Evolutionary conservation across 2,329 filamentous ascomycete genomes (phyloP).

Genomic region (Cladosporium sp.): DNA sequence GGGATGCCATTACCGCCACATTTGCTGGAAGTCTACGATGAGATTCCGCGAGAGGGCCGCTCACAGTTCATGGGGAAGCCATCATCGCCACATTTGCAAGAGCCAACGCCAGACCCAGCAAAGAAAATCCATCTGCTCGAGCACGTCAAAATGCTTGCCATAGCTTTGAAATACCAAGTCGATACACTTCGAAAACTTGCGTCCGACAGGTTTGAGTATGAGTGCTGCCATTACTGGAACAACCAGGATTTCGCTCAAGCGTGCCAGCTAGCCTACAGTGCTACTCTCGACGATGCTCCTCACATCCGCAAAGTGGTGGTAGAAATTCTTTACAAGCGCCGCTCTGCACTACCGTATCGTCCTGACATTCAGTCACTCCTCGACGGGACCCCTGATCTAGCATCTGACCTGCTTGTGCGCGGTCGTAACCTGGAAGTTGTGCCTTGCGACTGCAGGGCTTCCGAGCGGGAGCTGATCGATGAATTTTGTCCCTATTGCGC

Average conservation of each 20-base stretch:
- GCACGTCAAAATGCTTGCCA: constrained; percentile 41
- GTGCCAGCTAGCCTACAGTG: constrained; percentile 38
- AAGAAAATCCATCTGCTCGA: constrained; percentile 7
- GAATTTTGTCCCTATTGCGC: no score
- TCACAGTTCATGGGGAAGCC: no score
- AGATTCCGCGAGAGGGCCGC: no score
- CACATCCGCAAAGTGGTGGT: constrained; percentile 34
- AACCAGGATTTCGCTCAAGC: constrained; percentile 36
- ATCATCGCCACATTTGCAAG: no score
- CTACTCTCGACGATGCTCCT: constrained; percentile 38
- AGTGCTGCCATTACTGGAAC: constrained; percentile 30
- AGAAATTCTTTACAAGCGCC: constrained; percentile 23
- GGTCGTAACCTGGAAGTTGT: background rate
- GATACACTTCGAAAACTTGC: constrained; percentile 37
- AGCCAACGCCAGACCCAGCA: background rate
- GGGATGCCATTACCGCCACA: no score
- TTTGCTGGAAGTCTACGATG: no score
- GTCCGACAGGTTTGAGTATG: constrained; percentile 35
- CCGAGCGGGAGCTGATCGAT: no score
- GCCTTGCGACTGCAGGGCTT: no score
- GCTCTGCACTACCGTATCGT: constrained; percentile 20
- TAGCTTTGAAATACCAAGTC: constrained; percentile 41
- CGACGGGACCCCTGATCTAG: constrained; percentile 26
- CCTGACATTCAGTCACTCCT: constrained; percentile 26
- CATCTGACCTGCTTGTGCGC: constrained; percentile 26